Percentiles rank a stretch among this genome's conserved stretches.
Evolutionary conservation across 352 stramenopile genomes (phyloP).

Genomic region (Globisporangium spinosum): DNA sequence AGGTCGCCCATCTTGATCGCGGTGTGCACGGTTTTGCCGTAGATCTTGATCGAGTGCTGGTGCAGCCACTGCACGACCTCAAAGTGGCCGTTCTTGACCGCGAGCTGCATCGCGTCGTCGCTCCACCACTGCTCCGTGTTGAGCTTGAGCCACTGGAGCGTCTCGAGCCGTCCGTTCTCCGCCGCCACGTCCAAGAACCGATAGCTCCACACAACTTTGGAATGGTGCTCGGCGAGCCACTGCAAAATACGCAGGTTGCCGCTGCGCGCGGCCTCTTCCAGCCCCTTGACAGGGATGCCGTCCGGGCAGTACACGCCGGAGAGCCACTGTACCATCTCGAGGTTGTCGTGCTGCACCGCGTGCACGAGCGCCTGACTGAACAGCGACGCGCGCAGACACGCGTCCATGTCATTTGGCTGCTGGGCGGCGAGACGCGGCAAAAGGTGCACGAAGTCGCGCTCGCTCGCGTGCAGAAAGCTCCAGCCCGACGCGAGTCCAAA

Average conservation of each 20-base stretch:
- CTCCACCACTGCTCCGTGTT: conserved; percentile 15
- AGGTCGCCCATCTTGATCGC: conserved; percentile 16
- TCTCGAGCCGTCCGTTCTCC: conserved; percentile 5
- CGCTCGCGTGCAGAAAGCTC: conserved; percentile 13
- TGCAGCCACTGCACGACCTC: conserved; percentile 18
- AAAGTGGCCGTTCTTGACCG: conserved; percentile 13
- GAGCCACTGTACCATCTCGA: conserved; percentile 15
- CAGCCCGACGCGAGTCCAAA: conserved; percentile 2
- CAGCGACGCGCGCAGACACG: conserved; percentile 2
- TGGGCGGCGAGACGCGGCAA: conserved; percentile 7
- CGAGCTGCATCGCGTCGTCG: conserved; percentile 17
- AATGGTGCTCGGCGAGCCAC: conserved; percentile 12
- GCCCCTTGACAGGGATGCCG: conserved; percentile 5
- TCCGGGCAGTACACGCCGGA: conserved; percentile 2
- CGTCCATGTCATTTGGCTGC: not conserved
- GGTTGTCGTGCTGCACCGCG: conserved; percentile 9
- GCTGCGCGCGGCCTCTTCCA: conserved; percentile 10
- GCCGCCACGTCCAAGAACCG: conserved; percentile 10
- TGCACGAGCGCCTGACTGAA: conserved; percentile 7
- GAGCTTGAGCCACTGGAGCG: conserved; percentile 14
- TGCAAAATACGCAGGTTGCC: conserved; percentile 8
- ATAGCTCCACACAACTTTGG: conserved; percentile 16
- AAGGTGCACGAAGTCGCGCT: conserved; percentile 8
- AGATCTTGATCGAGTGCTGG: conserved; percentile 17
- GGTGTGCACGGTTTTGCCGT: conserved; percentile 15